These are phyloP conservation scores for Lipomyces japonicus DNA, from an alignment of 805 yeast species.

Conservation along the genomic window DNA sequence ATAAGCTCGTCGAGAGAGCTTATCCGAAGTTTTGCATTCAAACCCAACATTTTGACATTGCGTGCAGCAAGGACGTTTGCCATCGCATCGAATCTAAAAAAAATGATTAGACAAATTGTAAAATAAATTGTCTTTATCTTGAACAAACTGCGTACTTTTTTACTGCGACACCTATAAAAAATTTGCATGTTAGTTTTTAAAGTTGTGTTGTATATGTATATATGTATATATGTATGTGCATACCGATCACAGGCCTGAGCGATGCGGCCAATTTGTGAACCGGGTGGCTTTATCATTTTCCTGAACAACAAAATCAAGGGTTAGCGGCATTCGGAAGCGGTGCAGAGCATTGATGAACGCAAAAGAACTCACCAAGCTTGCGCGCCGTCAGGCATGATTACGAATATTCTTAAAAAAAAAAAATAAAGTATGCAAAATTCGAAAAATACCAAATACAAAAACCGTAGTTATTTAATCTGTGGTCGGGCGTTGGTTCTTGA, in stretches of 20 bases:
- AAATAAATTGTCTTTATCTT: neutral
- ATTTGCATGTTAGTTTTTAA: constrained; percentile 8
- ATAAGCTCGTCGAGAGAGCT: constrained; percentile 76
- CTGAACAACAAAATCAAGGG: constrained; percentile 21
- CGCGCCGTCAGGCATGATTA: constrained; percentile 41
- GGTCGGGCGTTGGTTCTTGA: no score
- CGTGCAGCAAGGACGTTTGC: constrained; percentile 59
- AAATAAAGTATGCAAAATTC: neutral
- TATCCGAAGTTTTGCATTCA: constrained; percentile 84
- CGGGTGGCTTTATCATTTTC: constrained; percentile 66
- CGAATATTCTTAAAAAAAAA: no score
- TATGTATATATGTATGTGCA: constrained; percentile 6
- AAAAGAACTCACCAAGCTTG: constrained; percentile 37
- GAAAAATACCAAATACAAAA: no score
- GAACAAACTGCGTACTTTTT: constrained; percentile 12
- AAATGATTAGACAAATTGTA: constrained; percentile 3
- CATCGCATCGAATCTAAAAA: constrained; percentile 57
- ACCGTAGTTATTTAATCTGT: no score
- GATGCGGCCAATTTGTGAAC: constrained; percentile 60
- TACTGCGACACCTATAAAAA: constrained; percentile 22
- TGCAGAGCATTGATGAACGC: no score
- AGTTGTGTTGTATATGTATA: neutral
- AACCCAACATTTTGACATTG: constrained; percentile 81
- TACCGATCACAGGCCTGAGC: constrained; percentile 94
- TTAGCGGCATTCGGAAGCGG: neutral